A percentile compares a stretch with the other conserved stretches of the same genome.
Conservation (phyloP, 2,329 filamentous ascomycete species). For the Gnomoniopsis sp. region DNA sequence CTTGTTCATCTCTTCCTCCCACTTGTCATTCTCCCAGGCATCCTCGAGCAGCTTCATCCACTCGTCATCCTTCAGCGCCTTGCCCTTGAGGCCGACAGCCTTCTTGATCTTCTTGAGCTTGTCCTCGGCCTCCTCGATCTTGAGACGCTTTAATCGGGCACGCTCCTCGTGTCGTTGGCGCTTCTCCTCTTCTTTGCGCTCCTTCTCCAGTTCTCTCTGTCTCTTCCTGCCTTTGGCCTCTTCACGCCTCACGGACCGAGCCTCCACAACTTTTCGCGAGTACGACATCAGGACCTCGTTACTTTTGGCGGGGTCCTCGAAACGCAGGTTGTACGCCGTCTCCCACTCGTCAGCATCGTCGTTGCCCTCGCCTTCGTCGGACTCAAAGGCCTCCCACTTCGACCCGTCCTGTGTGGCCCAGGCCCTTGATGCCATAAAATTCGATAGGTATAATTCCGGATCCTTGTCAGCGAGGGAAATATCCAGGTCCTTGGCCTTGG, state of each 20-base stretch:
- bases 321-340: constrained; percentile 90
- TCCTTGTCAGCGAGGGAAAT: constrained; percentile 78
- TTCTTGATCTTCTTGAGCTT: constrained; percentile 87
- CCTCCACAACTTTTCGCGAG: constrained; percentile 78
- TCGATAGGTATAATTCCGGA: constrained; percentile 84
- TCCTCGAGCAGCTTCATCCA: constrained; percentile 83
- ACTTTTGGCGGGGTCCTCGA: constrained; percentile 84
- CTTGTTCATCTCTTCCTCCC: constrained; percentile 87
- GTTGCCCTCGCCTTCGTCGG: constrained; percentile 82
- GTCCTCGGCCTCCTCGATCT: constrained; percentile 84
- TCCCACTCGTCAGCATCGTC: constrained; percentile 83
- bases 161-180: constrained; percentile 74
- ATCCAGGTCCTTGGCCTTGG: constrained; percentile 57
- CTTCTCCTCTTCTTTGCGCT: constrained; percentile 76
- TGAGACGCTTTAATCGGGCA: constrained; percentile 78
- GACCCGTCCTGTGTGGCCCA: constrained; percentile 72
- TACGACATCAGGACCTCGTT: constrained; percentile 89
- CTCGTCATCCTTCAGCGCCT: constrained; percentile 67
- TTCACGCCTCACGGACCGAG: constrained; percentile 81
- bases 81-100: constrained; percentile 74
- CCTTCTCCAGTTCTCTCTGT: constrained; percentile 72
- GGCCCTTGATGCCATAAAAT: constrained; percentile 88
- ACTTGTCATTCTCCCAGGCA: constrained; percentile 83
- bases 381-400: constrained; percentile 80
- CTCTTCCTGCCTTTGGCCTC: constrained; percentile 74